Conservation (phyloP, 75 land plant species). For the Larix kaempferi region DNA sequence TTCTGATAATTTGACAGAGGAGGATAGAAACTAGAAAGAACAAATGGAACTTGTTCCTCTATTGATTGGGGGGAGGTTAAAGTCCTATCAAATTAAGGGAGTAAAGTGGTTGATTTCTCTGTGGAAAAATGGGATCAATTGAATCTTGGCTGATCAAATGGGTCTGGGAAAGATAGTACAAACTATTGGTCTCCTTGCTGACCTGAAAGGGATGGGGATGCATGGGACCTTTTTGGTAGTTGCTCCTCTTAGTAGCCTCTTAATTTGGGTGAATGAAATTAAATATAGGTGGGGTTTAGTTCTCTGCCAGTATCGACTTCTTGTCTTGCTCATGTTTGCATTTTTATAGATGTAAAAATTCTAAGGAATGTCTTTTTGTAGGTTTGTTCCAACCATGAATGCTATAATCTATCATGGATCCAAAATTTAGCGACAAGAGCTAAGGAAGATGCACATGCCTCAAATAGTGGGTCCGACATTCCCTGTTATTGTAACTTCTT, state of each 20-base stretch:
- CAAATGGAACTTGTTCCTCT: too few relatives aligned
- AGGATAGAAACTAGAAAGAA: too few relatives aligned
- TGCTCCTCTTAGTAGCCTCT: slow-evolving; percentile 69
- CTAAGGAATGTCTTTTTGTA: neutral
- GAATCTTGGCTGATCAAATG: slow-evolving; percentile 98
- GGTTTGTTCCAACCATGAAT: too few relatives aligned
- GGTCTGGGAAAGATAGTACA: slow-evolving; percentile 97
- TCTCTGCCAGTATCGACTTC: too few relatives aligned
- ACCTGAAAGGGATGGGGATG: slow-evolving; percentile 83
- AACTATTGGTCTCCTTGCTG: slow-evolving; percentile 87
- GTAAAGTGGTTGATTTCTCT: slow-evolving; percentile 94
- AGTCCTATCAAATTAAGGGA: slow-evolving; percentile 89
- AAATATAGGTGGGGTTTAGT: slow-evolving; percentile 21
- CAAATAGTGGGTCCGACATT: too few relatives aligned
- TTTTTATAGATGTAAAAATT: neutral
- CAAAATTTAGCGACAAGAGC: too few relatives aligned
- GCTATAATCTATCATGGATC: too few relatives aligned
- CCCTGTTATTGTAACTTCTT: too few relatives aligned
- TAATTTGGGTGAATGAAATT: slow-evolving; percentile 78
- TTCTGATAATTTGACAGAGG: too few relatives aligned
- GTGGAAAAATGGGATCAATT: slow-evolving; percentile 95
- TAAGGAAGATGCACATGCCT: too few relatives aligned
- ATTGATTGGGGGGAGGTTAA: slow-evolving; percentile 89
- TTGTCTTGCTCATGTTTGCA: neutral
- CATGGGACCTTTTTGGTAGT: slow-evolving; percentile 44